Conservation (phyloP, 208 protist genomes). For the Crithidia expoeki region DNA sequence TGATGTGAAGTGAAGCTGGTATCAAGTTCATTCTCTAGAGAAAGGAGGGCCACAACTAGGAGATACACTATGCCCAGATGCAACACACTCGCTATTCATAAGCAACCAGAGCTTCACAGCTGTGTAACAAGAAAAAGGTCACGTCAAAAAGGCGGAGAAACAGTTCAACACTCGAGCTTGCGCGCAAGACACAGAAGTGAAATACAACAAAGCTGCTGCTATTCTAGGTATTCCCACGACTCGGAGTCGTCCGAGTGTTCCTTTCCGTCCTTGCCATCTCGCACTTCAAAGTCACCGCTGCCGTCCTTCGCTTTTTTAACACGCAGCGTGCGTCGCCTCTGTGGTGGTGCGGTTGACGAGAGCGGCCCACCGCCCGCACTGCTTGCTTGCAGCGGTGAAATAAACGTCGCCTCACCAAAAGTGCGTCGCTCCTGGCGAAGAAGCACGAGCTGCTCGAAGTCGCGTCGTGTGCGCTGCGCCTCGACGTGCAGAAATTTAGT, state of each 20-base stretch:
- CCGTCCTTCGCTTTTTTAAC: background rate
- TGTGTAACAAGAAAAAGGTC: background rate
- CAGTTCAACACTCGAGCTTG: background rate
- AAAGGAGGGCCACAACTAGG: too few relatives aligned
- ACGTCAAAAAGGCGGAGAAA: background rate
- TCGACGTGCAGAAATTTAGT: slow-evolving; percentile 49
- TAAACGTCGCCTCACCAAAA: slow-evolving; percentile 22
- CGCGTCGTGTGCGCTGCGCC: slow-evolving; percentile 14
- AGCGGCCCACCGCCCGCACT: background rate
- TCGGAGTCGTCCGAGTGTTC: slow-evolving; percentile 21
- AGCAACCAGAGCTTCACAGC: background rate
- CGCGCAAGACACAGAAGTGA: background rate
- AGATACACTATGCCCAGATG: too few relatives aligned
- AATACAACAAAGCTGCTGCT: background rate
- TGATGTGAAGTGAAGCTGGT: too few relatives aligned
- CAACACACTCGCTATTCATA: background rate
- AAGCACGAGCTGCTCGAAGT: slow-evolving; percentile 24
- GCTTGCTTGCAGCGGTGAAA: slow-evolving; percentile 25
- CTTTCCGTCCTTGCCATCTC: background rate
- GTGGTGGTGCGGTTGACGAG: background rate
- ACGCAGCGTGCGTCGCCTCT: slow-evolving; percentile 3
- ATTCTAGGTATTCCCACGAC: slow-evolving; percentile 41
- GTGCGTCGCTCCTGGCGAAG: slow-evolving; percentile 12
- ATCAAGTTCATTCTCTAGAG: too few relatives aligned
- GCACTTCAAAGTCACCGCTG: background rate